Conservation (phyloP, 441 rosid genomes). For the Flueggea neowawraea region DNA sequence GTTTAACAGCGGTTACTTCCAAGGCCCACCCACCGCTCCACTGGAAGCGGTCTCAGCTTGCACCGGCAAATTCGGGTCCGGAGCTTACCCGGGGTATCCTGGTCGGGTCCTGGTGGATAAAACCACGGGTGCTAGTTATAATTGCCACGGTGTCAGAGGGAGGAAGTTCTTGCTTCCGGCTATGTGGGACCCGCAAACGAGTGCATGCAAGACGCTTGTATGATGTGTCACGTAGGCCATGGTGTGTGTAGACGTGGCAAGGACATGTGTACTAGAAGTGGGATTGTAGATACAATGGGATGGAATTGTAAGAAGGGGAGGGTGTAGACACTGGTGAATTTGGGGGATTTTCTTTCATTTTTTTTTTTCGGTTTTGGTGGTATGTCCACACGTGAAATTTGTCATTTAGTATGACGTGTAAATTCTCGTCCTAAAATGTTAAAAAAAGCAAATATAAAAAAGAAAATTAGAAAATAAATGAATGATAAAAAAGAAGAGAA, state of each 20-base stretch:
- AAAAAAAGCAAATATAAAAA: background rate
- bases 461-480: background rate
- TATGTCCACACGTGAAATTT: background rate
- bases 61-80: conserved; percentile 80
- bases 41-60: conserved; percentile 90
- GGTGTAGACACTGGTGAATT: too few species aligned
- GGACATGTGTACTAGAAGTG: background rate
- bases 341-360: too few species aligned
- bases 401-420: conserved; percentile 40
- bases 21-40: conserved; percentile 60
- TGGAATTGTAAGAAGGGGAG: background rate
- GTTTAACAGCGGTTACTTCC: too few species aligned
- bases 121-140: conserved; percentile 72
- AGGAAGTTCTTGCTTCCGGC: conserved; percentile 82
- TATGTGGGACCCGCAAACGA: conserved; percentile 92
- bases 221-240: too few species aligned
- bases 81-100: conserved; percentile 86
- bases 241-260: conserved; percentile 22
- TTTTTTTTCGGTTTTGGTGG: background rate
- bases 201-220: conserved; percentile 58
- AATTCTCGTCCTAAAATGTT: conserved; percentile 11
- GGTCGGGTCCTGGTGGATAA: conserved; percentile 69
- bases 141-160: conserved; percentile 62
- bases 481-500: too few species aligned
- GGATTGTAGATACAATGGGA: background rate